Conservation (phyloP, 257 asterid genomes). For the Lycium ferocissimum region DNA sequence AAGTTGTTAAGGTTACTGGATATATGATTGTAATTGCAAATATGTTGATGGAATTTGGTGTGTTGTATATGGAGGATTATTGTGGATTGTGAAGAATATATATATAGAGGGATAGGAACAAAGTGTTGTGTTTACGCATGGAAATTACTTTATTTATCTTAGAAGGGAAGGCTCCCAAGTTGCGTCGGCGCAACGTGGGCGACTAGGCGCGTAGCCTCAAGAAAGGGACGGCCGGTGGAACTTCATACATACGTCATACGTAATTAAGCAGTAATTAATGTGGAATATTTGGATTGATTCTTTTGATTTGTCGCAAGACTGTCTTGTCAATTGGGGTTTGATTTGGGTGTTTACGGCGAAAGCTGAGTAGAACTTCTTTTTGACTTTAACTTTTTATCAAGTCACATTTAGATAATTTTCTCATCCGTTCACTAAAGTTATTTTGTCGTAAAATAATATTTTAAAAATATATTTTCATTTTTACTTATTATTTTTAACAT, state of each 20-base stretch:
- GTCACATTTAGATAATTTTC: no score
- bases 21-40: background rate
- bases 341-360: background rate
- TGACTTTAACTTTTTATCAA: no score
- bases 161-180: slow-evolving; percentile 14
- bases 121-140: background rate
- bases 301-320: no score
- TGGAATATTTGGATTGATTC: no score
- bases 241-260: background rate
- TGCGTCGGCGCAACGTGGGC: slow-evolving; percentile 25
- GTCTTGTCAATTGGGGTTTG: background rate
- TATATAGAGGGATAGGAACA: no score
- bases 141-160: background rate
- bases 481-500: no score
- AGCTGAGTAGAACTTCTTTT: background rate
- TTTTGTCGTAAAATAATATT: no score
- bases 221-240: background rate
- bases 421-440: no score
- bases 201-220: slow-evolving; percentile 19
- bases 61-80: background rate
- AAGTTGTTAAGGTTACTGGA: background rate
- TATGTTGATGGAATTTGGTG: background rate
- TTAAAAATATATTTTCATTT: no score
- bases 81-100: background rate
- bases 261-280: background rate